Base-by-base conservation (phyloP, 768 basidiomycete species). In the Hygrocybe punicea region DNA sequence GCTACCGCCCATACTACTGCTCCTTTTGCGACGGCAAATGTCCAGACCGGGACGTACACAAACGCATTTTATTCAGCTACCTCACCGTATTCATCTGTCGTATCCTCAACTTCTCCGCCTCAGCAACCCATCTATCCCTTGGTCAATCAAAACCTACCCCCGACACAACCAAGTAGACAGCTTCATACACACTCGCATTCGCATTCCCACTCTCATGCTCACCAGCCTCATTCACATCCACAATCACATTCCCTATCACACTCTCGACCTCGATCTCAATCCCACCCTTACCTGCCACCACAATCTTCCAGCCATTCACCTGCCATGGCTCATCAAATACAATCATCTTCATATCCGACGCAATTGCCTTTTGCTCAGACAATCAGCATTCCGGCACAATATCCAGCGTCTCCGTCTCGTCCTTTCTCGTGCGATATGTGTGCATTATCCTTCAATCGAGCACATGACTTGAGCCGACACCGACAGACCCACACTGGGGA, bases 401-500 rank as follows among this genome's bases (percentile, higher is more conserved):
- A 82, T 67, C 79, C 84, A 24, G 74, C 81, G 37, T 81, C 84
- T n/a, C 80, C 84, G 6, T 69, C 75, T 16, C 79, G 85, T 37
- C 85, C 86, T 17, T 88, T 83, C 63, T 76, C 81, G 9, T 88
- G 86, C 58, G 84, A 87, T 62, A 69, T 90, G 60, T 93, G 90
- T 68, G 80, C 88, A 10, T 69, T 91, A 60, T 91, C 89, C 19
- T 93, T 93, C 76, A 90, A 90, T 66, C 83, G 90, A 44, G 87
- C 89, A 67, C 90, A 93, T 67, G 90, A 93, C 69, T 70, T 92
- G 66, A 91, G 91, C 67, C 81, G 90, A 35, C 90, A 93, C 72
- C 78, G 86, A 60, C 89, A 91, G 63, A 91, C 88, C 23, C 90
- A 91, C 72, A 87, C 87, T 5, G 89, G 89, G 36, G 89, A 91